Percentiles rank a stretch among this genome's conserved stretches.
Evolutionary conservation across 2,329 filamentous ascomycete genomes (phyloP).

Genomic region (Colletotrichum filicis): DNA sequence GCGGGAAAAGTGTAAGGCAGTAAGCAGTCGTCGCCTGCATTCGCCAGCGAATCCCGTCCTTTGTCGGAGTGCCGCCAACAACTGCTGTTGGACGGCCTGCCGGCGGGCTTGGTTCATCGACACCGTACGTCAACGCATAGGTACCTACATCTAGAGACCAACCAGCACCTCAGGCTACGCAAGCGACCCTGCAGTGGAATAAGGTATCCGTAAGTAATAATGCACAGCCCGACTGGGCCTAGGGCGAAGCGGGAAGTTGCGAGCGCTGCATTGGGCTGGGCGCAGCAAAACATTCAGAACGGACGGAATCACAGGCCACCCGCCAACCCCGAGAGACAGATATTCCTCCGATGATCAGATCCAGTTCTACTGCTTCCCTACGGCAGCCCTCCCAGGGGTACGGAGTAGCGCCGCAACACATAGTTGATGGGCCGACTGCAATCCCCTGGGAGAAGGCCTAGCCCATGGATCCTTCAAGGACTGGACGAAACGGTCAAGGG

Average conservation of each 20-base stretch:
- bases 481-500: constrained; percentile 1
- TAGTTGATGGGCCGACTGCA: constrained; percentile 9
- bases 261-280: constrained; percentile 19
- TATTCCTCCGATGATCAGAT: constrained; percentile 26
- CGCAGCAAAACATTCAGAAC: neutral
- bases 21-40: neutral
- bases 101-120: neutral
- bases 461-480: constrained; percentile 9
- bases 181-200: neutral
- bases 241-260: constrained; percentile 10
- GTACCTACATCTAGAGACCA: neutral
- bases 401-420: constrained; percentile 8
- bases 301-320: constrained; percentile 13
- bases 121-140: neutral
- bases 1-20: neutral
- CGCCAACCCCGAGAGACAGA: constrained; percentile 10
- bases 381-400: neutral
- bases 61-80: neutral
- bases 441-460: constrained; percentile 12
- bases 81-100: neutral
- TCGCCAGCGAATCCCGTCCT: neutral
- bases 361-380: neutral
- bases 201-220: neutral
- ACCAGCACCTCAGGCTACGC: neutral
- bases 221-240: neutral